phyloP scores from a whole-genome alignment of 208 protist species.

The Trypanosoma lewisi region DNA sequence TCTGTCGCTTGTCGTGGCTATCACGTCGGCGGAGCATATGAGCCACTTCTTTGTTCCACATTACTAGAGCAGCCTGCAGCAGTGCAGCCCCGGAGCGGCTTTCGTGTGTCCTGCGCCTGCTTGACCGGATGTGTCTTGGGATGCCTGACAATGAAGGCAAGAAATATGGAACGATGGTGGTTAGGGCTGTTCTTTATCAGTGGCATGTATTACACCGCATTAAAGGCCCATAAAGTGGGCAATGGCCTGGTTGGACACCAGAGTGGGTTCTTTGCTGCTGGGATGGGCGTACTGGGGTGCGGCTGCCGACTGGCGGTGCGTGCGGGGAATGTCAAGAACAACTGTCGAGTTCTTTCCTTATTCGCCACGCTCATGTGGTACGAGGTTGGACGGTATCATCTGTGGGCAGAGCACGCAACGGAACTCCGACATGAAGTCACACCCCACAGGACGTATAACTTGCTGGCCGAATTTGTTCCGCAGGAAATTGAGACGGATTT shows the following conservation, averaged over 20 bases:
- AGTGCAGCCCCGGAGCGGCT: slow-evolving; percentile 55
- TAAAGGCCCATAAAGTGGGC: slow-evolving; percentile 85
- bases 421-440: slow-evolving; percentile 62
- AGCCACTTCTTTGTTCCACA: slow-evolving; percentile 41
- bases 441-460: slow-evolving; percentile 60
- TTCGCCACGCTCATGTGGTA: slow-evolving; percentile 79
- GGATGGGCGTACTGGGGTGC: slow-evolving; percentile 71
- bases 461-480: slow-evolving; percentile 77
- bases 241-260: slow-evolving; percentile 86
- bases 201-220: slow-evolving; percentile 70
- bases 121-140: slow-evolving; percentile 45
- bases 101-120: slow-evolving; percentile 42
- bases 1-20: slow-evolving; percentile 55
- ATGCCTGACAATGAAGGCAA: slow-evolving; percentile 77
- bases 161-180: slow-evolving; percentile 84
- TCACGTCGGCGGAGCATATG: slow-evolving; percentile 66
- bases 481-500: slow-evolving; percentile 48
- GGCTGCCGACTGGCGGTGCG: slow-evolving; percentile 45
- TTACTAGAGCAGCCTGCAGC: slow-evolving; percentile 48
- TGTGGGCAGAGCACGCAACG: slow-evolving; percentile 70
- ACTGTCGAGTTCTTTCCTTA: slow-evolving; percentile 35
- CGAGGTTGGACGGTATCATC: slow-evolving; percentile 77
- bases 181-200: slow-evolving; percentile 76
- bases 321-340: slow-evolving; percentile 34
- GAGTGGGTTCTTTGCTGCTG: slow-evolving; percentile 78